Conservation (phyloP, 1,284 basidiomycete genomes). For the Heliocybe sulcata region DNA sequence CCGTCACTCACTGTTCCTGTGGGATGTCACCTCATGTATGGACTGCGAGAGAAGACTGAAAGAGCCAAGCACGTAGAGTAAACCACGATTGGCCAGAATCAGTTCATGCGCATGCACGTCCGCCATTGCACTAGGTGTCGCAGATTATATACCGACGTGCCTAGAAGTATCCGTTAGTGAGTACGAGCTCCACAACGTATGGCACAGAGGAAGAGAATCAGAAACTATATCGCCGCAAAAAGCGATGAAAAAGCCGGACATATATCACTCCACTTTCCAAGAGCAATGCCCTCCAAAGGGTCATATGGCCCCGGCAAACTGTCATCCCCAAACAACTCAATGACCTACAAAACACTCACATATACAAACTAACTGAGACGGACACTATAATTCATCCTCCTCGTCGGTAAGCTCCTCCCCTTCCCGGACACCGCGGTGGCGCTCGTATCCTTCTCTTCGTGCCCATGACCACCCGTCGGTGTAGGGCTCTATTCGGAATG, state of each 20-base stretch:
- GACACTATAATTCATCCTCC: slow-evolving; percentile 24
- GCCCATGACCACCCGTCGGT: slow-evolving; percentile 85
- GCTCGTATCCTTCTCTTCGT: slow-evolving; percentile 53
- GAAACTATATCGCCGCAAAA: background rate
- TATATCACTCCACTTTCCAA: slow-evolving; percentile 46
- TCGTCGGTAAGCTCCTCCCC: slow-evolving; percentile 75
- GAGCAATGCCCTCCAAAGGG: slow-evolving; percentile 34
- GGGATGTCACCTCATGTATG: too few relatives aligned
- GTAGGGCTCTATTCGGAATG: slow-evolving; percentile 74
- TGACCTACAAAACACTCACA: background rate
- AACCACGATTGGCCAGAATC: background rate
- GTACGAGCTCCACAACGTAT: background rate
- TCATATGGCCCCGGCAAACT: slow-evolving; percentile 76
- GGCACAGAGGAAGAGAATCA: background rate
- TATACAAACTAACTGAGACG: background rate
- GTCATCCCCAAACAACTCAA: slow-evolving; percentile 27
- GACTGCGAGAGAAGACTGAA: too few relatives aligned
- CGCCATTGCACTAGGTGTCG: too few relatives aligned
- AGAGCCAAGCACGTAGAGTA: too few relatives aligned
- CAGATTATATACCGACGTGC: too few relatives aligned
- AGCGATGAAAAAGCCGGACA: slow-evolving; percentile 33
- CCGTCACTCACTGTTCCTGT: too few relatives aligned
- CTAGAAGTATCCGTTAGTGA: too few relatives aligned
- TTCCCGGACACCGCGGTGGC: slow-evolving; percentile 49
- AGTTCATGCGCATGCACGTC: background rate